Evolutionary conservation across 2,329 filamentous ascomycete species (phyloP).

Genomic region (Volutella citrinella): DNA sequence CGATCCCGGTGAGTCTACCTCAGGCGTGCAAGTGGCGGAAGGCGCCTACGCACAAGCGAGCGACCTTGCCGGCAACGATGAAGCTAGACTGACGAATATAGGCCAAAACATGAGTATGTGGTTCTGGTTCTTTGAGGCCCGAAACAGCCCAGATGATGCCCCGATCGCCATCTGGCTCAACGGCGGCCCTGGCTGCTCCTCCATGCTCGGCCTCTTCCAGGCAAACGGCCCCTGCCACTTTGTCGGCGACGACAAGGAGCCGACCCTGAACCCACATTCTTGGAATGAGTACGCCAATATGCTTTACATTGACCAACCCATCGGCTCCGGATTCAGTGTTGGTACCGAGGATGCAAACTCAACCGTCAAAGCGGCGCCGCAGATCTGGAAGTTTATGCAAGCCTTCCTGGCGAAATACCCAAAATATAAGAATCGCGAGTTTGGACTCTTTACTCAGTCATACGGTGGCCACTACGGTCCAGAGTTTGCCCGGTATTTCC

Average conservation of each 20-base stretch:
- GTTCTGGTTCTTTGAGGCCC: constrained; percentile 51
- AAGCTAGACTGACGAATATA: too few species aligned
- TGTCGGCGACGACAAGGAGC: constrained; percentile 24
- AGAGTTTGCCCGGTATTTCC: constrained; percentile 52
- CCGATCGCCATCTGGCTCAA: constrained; percentile 56
- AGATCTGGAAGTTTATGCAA: constrained; percentile 55
- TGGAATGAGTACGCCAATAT: constrained; percentile 65
- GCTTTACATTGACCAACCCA: constrained; percentile 67
- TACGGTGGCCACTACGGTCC: constrained; percentile 61
- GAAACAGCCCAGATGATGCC: constrained; percentile 35
- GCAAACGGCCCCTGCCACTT: constrained; percentile 82
- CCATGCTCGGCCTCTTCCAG: constrained; percentile 46
- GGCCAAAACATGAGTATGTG: constrained; percentile 26
- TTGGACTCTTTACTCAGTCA: constrained; percentile 51
- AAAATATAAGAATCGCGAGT: constrained; percentile 56
- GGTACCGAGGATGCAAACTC: constrained; percentile 27
- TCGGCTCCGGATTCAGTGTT: constrained; percentile 27
- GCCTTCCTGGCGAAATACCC: constrained; percentile 63
- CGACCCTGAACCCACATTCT: constrained; percentile 54
- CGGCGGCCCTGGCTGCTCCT: constrained; percentile 32
- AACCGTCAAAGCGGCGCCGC: constrained; percentile 28
- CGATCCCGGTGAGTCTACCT: constrained; percentile 43
- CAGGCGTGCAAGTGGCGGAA: too few species aligned
- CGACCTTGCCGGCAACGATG: too few species aligned
- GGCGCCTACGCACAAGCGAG: too few species aligned